Evolutionary conservation across 2,329 filamentous ascomycete genomes (phyloP), one percentile per base, ranked within the genome.

Genomic region (Coniochaeta hoffmannii): DNA sequence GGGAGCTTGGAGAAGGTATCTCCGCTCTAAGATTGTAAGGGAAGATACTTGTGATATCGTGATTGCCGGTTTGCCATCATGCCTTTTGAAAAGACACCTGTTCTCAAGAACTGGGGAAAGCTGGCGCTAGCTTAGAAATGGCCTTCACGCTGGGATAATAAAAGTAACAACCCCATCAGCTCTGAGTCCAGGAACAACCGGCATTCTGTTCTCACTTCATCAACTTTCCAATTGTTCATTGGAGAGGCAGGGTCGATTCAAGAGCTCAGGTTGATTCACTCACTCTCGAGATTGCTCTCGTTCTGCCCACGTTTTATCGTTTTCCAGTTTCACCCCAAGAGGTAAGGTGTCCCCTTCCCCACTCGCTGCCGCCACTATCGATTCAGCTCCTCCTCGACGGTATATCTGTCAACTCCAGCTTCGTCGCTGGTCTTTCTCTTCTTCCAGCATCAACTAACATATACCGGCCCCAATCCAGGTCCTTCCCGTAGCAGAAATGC

Each of bases 401-500:
- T 46, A 26, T 28, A 46, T 46, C 41, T 46, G 41, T 46, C 41
- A 26, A 46, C 19, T 28, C 26, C 41, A 46, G 41, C 22, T n/a
- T 28, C 22, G 41, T 12, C 22, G 24, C 30, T 32, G 7, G 15
- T 46, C 22, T 46, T 22, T 46, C 26, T 26, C 41, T 11, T 46
- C 41, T 22, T 28, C 24, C 19, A 28, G 26, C 41, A 28, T 28
- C 41, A 28, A 46, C 41, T 46, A n/a, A 46, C 41, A 5, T 46
- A 26, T 28, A 46, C 10, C 34, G 5, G 14, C 24, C 12, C 41
- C 10, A 46, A 12, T 46, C 11, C 41, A 46, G 41, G 22, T 46
- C 26, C 41, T 17, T 26, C 30, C 30, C 19, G 19, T 14, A 51
- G 54, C 63, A 66, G 73, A 64, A 58, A 81, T 81, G 78, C 73